Evolutionary conservation across 148 eudicot species (phyloP), one percentile per base, ranked within the genome.

Genomic region (Diospyros kaki): DNA sequence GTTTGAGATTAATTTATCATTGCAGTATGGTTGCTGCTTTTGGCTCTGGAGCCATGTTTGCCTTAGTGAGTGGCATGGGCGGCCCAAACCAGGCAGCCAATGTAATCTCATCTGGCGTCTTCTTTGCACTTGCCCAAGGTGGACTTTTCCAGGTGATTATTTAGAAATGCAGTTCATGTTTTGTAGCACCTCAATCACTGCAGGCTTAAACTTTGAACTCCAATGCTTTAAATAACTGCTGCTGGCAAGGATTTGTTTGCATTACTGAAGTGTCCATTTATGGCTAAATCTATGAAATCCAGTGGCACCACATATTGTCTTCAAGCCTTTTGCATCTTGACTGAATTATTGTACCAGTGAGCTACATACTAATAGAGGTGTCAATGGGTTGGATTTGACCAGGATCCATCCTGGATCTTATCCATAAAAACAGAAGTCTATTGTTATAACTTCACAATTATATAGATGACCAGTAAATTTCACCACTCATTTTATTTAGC

Each of bases 1-100:
- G 10, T 66, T 50, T 45, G 17, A 43, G 46, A 9, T 72, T 55
- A 18, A 28, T 64, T 38, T 45, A 40, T 68, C 44, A 73, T 64
- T 86, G 85, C 89, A 94, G 98, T 77, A 94, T 94, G 98, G 89
- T 83, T 58, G 96, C 97, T 60, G 98, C 97, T 75, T 94, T 94
- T 83, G 97, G 98, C 53, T 94, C 97, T 58, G 98, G 97, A 79
- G 92, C 96, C 18, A 73, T 82, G 86, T 94, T 92, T 84, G 84
- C 98, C 43, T 79, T 94, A 84, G 97, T 94, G 59, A 94, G 97
- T 81, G 98, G 98, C 63, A 84, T 89, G 91, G 97, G 91, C 58
- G 96, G 98, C 58, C 96, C 98, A n/a, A 92, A 92, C 81, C 89
- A 40, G 62, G 84, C 85, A 39, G 76, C 81, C 6, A 94, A 87